Base-by-base conservation (phyloP, 257 asterid species). In the Datura wrightii region DNA sequence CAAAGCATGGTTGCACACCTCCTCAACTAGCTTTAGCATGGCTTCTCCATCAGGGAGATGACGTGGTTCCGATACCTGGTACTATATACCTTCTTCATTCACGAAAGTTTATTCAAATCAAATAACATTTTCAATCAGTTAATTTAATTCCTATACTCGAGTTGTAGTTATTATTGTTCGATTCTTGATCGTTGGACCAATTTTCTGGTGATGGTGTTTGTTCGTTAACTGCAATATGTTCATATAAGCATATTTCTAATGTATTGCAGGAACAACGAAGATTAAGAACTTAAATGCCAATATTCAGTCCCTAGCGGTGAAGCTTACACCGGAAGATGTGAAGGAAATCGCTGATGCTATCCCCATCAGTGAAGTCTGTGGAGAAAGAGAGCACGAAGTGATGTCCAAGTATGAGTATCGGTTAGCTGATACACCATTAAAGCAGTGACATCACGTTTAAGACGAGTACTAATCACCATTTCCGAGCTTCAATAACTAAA, bases 1-100 rank as follows among this genome's bases (percentile, higher is more conserved):
- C 76, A 34, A 90, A 86, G 85, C 90, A 88, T 60, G 42, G 82
- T 48, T 91, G 92, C 19, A 82, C 88, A 9, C 88, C 92, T 76
- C 89, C 94, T 55, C 94, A 92, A 81, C 89, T 91, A 82, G 93
- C 92, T 79, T 88, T 92, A 79, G 89, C 90, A 0, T 92, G 93
- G 96, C 89, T 92, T 72, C 88, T 90, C 42, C 88, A 90, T 82
- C 93, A 91, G 83, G 90, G 94, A 39, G 78, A 90, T 24, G 92
- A 89, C 46, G 81, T 92, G 36, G 88, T 92, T 66, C 93, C 94
- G 5, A 88, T 91, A 78, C 94, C 92, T 69, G 91, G 94, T 91
- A 86, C 7, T 58, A 39, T 69, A 46, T 46, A 5, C 80, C 80
- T 72, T 72, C 42, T 46, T 4, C 80, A 19, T 46, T 72, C 41